Base-by-base conservation (phyloP, 768 basidiomycete species). In the Cyathus striatus region DNA sequence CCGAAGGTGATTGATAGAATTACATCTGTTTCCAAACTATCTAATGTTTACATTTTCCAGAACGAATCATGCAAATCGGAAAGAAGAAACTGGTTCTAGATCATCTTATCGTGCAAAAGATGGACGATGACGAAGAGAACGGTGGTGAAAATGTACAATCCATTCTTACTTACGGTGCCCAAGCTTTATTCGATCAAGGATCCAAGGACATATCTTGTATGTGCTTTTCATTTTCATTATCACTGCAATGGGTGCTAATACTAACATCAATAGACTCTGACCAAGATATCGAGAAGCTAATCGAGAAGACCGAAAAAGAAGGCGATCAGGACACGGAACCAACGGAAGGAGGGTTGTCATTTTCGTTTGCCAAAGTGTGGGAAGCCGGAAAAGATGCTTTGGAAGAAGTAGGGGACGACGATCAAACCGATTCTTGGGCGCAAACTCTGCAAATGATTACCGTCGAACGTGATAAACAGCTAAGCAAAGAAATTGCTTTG, bases 1-100 rank as follows among this genome's bases (percentile, higher is more conserved):
- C 94, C 9, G 90, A 94, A 76, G 90, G 89, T 82, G 42, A 44
- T 30, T 30, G 60, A 42, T n/a, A n/a, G n/a, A n/a, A n/a, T 38
- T 16, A 40, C 20, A 13, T 25, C 41, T 25, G 18, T 13, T 14
- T 5, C 24, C 23, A 42, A 16, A 18, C 26, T 33, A 22, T 2
- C 37, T 23, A 10, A 4, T 12, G 26, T 17, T 27, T 3, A 34
- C n/a, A 12, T 35, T 44, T 45, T 54, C 27, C 53, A 95, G 93
- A 96, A 55, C 86, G 85, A 35, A 97, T 96, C 52, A 75, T 95
- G 63, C 83, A 91, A 63, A 78, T 83, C 20, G 91, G 90, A n/a
- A 95, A 95, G 69, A 91, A 90, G 72, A 97, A 97, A 61, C 76
- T 97, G 22, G 85, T 91, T 12, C 70, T 97, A 6, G 93, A 97